phyloP scores from a whole-genome alignment of 129 eudicot species.

The Flaveria bidentis region DNA sequence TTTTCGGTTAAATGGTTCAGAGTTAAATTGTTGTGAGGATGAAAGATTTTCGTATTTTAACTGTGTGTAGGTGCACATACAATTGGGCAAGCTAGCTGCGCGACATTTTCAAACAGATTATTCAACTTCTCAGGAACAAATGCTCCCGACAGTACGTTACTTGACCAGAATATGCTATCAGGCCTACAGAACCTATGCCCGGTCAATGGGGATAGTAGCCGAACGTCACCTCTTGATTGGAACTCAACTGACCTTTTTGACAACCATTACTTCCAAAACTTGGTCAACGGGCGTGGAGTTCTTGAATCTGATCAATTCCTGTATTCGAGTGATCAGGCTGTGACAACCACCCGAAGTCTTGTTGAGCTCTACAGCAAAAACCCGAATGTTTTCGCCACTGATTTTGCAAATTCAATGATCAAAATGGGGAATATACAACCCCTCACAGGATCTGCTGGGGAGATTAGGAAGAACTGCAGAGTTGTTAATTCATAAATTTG shows the following conservation, averaged over 20 bases:
- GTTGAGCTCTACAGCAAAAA: conserved; percentile 38
- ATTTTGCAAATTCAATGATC: conserved; percentile 42
- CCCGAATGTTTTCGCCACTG: conserved; percentile 21
- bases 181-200: conserved; percentile 44
- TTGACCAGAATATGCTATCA: conserved; percentile 34
- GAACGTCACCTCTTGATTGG: conserved; percentile 37
- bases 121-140: conserved; percentile 42
- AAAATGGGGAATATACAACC: conserved; percentile 55
- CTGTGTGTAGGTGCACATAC: conserved; percentile 42
- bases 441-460: conserved; percentile 44
- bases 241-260: conserved; percentile 43
- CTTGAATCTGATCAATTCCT: conserved; percentile 40
- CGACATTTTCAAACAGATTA: conserved; percentile 33
- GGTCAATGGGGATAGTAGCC: conserved; percentile 23
- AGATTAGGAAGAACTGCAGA: conserved; percentile 45
- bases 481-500: conserved; percentile 39
- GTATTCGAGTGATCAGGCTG: conserved; percentile 38
- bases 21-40: too few species aligned
- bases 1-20: not conserved
- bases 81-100: conserved; percentile 44
- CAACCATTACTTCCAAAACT: conserved; percentile 44
- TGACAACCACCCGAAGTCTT: conserved; percentile 28
- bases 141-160: conserved; percentile 35
- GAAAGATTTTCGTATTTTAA: too few species aligned
- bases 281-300: conserved; percentile 43